phyloP scores from a whole-genome alignment of 306 rosid species.

The Prunus mume region DNA sequence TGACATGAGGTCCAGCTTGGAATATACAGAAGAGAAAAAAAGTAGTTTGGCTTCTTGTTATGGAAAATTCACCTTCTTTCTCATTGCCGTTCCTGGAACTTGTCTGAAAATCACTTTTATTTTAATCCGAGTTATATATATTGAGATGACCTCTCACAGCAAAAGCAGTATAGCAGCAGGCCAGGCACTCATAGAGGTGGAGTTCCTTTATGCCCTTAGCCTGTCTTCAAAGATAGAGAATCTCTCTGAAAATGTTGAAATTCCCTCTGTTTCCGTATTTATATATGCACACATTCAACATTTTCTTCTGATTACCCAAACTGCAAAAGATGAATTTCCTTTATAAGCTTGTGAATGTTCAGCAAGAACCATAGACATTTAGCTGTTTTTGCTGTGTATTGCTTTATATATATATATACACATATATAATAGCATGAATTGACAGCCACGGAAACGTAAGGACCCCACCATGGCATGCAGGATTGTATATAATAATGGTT shows the following conservation, averaged over 20 bases:
- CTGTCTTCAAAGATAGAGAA: conserved; percentile 1
- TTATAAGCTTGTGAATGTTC: conserved; percentile 15
- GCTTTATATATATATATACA: not conserved
- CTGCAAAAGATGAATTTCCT: conserved; percentile 29
- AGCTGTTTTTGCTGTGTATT: not conserved
- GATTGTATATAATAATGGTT: not conserved
- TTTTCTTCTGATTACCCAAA: conserved; percentile 30
- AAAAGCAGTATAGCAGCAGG: not conserved
- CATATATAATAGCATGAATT: not conserved
- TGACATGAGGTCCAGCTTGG: conserved; percentile 14
- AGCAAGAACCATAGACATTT: conserved; percentile 2
- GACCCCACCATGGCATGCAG: not conserved
- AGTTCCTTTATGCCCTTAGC: conserved; percentile 34
- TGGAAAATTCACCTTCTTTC: conserved; percentile 13
- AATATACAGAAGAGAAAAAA: conserved; percentile 9
- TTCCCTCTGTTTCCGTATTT: not conserved
- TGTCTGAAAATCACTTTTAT: not conserved
- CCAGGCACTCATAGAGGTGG: conserved; percentile 18
- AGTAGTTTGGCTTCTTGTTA: conserved; percentile 25
- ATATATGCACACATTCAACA: not conserved
- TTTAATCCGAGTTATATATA: not conserved
- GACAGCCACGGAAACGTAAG: conserved; percentile 2
- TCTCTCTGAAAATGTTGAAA: conserved; percentile 20
- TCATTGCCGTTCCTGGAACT: conserved; percentile 25
- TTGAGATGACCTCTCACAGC: conserved; percentile 24